Base-by-base conservation (phyloP, 176 grass and related monocot genomes). In the Microstegium vimineum region DNA sequence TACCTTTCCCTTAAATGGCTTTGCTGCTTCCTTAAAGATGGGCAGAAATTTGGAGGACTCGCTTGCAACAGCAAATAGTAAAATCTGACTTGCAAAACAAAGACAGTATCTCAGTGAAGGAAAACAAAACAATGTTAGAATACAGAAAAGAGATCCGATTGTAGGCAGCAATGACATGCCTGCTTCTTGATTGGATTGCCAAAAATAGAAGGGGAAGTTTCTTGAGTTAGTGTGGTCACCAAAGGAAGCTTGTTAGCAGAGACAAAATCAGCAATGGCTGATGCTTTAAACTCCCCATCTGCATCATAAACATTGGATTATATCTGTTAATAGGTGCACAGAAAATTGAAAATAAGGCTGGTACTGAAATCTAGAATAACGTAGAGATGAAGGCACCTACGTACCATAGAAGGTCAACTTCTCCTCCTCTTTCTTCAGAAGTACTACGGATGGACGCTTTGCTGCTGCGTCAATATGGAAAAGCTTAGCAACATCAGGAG, bases 111-210 rank as follows among this genome's bases (percentile, higher is more conserved):
- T 49, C 81, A 84, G 52, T 30, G 54, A 70, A 20, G 76, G 75
- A 49, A 82, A 62, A 51, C 2, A 4, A 46, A 75, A 4, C 33
- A 14, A 66, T 31, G 4, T 56, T 51, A 75, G 38, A 59, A 76
- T 57, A 60, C 23, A 61, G 17, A 78, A 31, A 36, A 80, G 13
- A 26, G 3, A 75, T 75, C 1, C 7, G 22, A 81, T n/a, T 13
- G 41, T 36, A 84, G n/a, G 56, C 22, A 32, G 22, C 22, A 34
- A 34, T 35, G 68, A 70, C 86, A 57, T 86, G 90, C 93, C 85
- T 98, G 96, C 26, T 91, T 93, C 75, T 98, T 98, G 82, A 98
- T 98, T 59, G 89, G 82, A 83, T 93, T 95, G 54, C 94, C 96
- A 85, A 98, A 98, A 82, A 98, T 71, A 8, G 91, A 86, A 69